Evolutionary conservation across 805 yeast species (phyloP).

Genomic region (Lipomyces orientalis): DNA sequence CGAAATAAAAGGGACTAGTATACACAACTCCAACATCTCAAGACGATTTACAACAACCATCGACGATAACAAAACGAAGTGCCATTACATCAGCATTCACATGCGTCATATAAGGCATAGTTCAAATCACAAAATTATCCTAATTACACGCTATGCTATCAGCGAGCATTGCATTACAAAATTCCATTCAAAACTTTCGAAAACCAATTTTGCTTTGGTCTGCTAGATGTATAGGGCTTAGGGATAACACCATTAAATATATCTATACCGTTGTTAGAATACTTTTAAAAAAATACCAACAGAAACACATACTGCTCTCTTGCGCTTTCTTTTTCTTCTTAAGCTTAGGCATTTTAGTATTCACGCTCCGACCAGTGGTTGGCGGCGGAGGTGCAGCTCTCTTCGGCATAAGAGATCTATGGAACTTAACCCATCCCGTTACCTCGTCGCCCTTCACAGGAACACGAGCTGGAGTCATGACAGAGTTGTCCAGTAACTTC

Average conservation of each 20-base stretch:
- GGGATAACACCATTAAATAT: conserved; percentile 20
- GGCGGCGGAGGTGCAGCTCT: conserved; percentile 27
- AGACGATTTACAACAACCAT: background rate
- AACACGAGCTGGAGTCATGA: background rate
- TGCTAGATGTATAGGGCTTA: conserved; percentile 9
- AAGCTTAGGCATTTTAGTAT: background rate
- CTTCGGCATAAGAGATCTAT: conserved; percentile 18
- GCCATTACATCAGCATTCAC: background rate
- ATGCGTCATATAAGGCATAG: background rate
- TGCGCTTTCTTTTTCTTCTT: conserved; percentile 8
- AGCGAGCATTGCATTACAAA: background rate
- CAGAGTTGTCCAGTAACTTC: background rate
- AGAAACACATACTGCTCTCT: conserved; percentile 13
- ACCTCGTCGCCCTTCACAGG: background rate
- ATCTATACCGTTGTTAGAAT: conserved; percentile 3
- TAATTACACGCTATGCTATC: background rate
- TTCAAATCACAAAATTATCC: background rate
- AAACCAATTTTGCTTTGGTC: conserved; percentile 27
- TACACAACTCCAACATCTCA: background rate
- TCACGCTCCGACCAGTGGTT: conserved; percentile 5
- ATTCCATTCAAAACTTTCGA: conserved; percentile 24
- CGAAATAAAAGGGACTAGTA: background rate
- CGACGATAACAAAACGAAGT: background rate
- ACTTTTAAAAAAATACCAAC: background rate
- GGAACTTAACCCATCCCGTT: conserved; percentile 22